Base-by-base conservation (phyloP, 306 rosid genomes). In the Acacia melanoxylon region DNA sequence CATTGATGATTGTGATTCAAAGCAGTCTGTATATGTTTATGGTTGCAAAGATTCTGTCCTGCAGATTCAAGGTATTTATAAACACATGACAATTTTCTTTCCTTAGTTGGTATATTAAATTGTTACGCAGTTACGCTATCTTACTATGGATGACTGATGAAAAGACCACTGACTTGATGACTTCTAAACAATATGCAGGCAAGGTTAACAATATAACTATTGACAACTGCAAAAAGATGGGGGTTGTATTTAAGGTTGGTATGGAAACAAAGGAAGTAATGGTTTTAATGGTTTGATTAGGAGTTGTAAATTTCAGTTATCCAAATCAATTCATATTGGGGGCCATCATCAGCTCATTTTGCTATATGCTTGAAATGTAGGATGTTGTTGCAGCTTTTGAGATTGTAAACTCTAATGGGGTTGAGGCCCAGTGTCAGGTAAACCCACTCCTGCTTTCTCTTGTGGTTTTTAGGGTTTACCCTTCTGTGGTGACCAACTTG, bases 321-420 rank as follows among this genome's bases (percentile, higher is more conserved):
- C 69, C 33, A 37, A 85, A 73, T 77, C 79, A 71, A 76, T 84
- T 72, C 73, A 77, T 80, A 17, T 83, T 70, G 75, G 45, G 67
- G 56, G 15, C 48, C 41, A 52, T 41, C 35, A 2, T 59, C 8
- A 74, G 58, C 70, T 87, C 66, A 74, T 82, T 51, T 74, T 68
- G 73, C 44, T 46, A 40, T 40, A 35, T 79, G 68, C 67, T 78
- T 77, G 75, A 74, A 84, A 83, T 81, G 84, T 87, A 95, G 99
- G 98, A 96, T 86, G 99, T 93, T 80, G 99, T 96, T 85, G 98
- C 99, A 84, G 99, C 99, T 80, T 96, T 68, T 92, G 99, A 96
- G 90, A 82, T 96, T 52, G 99, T 96, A 25, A 96, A 96, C 88
- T 89, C 97, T 87, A 93, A 88, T 81, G 88, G 94, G 74, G 92